phyloP scores from a whole-genome alignment of 495 filamentous ascomycete genomes.

The Trichoderma parareesei region DNA sequence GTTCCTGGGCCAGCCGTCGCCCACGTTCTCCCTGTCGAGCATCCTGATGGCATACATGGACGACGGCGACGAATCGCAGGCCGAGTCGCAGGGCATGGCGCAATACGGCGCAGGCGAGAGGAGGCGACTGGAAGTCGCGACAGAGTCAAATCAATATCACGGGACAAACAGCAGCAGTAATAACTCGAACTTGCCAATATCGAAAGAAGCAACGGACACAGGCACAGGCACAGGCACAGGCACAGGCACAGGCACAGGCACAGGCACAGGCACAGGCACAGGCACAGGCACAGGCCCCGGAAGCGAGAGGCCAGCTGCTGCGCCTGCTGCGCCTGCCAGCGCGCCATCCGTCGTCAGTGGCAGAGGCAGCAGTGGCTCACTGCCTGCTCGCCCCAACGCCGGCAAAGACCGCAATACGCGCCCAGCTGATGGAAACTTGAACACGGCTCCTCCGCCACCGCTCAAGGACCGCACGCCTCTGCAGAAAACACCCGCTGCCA shows the following conservation, averaged over 20 bases:
- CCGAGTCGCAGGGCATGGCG: slow-evolving; percentile 21
- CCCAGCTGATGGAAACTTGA: slow-evolving; percentile 1
- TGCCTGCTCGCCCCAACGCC: slow-evolving; percentile 5
- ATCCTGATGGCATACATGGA: slow-evolving; percentile 35
- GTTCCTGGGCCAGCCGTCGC: slow-evolving; percentile 17
- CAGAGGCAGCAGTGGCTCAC: not conserved
- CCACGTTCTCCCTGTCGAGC: slow-evolving; percentile 34
- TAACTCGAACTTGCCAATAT: no score
- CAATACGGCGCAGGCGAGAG: not conserved
- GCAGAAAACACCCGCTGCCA: no score
- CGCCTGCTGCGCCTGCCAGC: not conserved
- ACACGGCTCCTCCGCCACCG: slow-evolving; percentile 26
- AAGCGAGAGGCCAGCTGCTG: not conserved
- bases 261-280: no score
- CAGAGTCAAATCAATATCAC: not conserved
- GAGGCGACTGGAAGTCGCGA: slow-evolving; percentile 5
- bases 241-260: no score
- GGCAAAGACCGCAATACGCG: not conserved
- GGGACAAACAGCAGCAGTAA: no score
- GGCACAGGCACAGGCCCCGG: not conserved
- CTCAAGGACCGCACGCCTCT: slow-evolving; percentile 25
- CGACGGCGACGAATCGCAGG: slow-evolving; percentile 21
- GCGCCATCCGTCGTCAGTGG: not conserved
- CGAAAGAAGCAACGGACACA: no score
- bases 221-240: no score